Evolutionary conservation across 345 rosid species (phyloP), one percentile per base, ranked within the genome.

Genomic region (Kandelia obovata): DNA sequence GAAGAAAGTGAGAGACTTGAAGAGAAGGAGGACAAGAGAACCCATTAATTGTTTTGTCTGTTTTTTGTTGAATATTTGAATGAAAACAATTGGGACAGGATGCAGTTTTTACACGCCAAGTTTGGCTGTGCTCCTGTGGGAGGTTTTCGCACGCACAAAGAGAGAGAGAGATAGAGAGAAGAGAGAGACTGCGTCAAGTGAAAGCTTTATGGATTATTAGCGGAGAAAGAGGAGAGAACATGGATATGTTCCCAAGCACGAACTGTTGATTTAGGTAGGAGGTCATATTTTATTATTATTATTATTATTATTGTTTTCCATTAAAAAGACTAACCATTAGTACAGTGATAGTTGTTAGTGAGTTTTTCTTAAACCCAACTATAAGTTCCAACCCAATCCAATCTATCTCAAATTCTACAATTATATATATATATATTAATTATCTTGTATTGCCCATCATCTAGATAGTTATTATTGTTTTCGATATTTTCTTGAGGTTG

Each of bases 131-230:
- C 37, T 20, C 17, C 11, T 20, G 34, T 3, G 16, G 32, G 30
- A 62, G 64, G 71, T 17, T 56, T 37, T 20, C 21, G 46, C 3
- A 30, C 6, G 6, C 26, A 52, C 31, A 57, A 15, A 25, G 62
- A 52, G 51, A 51, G 39, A 21, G 58, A 53, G 15, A 8, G 49
- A 1, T 28, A 31, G 17, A 21, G 16, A n/a, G 21, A 27, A 47
- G 26, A 5, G 46, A 46, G 65, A 80, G 78, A 62, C 64, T 60
- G 77, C 79, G 81, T 79, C 30, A 58, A 78, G 79, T 67, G 59
- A 58, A 79, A 73, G 82, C 66, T 65, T 73, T 6, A 68, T 67
- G 52, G 46, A 80, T 61, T 63, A 76, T 67, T 55, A 51, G 70
- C 69, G 57, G 60, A 57, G 68, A 66, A 70, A 30, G 53, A 23